Base-by-base conservation (phyloP, 2,329 filamentous ascomycete genomes). In the Delphinella strobiligena region DNA sequence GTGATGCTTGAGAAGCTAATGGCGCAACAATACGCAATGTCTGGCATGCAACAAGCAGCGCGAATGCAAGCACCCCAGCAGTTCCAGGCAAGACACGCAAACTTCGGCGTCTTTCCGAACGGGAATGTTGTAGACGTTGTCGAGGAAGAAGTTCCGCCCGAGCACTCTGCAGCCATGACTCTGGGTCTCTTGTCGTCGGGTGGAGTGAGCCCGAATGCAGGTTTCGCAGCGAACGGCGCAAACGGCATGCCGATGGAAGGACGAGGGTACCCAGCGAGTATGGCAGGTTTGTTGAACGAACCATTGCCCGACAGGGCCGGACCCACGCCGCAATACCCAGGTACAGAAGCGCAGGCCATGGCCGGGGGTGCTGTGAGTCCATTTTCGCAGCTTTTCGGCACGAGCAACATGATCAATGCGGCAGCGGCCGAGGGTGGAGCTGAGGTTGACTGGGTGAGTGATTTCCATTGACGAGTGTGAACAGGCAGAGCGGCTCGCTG, bases 1-100 rank as follows among this genome's bases (percentile, higher is more conserved):
- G 78, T 95, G 37, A 87, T 96, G 74, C 63, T 96, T 33, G 71
- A 78, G 22, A 91, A 91, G 58, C 69, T 95, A 39, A 79, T 72
- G 51, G 64, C 62, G 41, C 66, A 71, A 8, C 58, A 57, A 16
- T 43, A 47, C 8, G 49, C 49, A n/a, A 24, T 24, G 34, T 11
- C 31, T 14, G 41, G 45, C 15, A 29, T 31, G n/a, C 34, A 44
- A 31, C 37, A 43, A 34, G 16, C 33, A 15, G 14, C 37, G 16
- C 27, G 37, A 14, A 30, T 27, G 22, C 22, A 27, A n/a, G 22
- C 22, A 27, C 7, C 34, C 11, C 16, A 42, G 4, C 36, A 39
- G 18, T 32, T 34, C 5, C 14, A 36, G 9, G 34, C 41, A 34
- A 33, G 34, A 14, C 32, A 38, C 19, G 29, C 33, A 4, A 10